Evolutionary conservation across 2,329 filamentous ascomycete genomes (phyloP).

Genomic region (Diaporthe sp.): DNA sequence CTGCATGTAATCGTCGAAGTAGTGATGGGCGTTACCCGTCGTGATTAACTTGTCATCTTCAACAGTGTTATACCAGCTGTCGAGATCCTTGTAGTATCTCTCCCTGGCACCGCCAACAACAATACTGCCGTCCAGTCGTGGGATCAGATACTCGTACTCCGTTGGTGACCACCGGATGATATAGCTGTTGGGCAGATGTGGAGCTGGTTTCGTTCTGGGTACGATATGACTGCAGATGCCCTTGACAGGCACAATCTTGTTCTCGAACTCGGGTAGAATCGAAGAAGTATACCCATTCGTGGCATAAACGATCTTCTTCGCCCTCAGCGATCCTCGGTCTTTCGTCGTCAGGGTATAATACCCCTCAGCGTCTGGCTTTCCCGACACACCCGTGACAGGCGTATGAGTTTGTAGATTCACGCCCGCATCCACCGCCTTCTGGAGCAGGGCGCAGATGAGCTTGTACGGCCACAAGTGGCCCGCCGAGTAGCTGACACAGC

Average conservation of each 20-base stretch:
- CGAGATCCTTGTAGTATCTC: slow-evolving; percentile 49
- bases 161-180: slow-evolving; percentile 43
- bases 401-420: slow-evolving; percentile 51
- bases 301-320: slow-evolving; percentile 49
- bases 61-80: slow-evolving; percentile 59
- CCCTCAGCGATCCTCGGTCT: slow-evolving; percentile 44
- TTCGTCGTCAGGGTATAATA: slow-evolving; percentile 42
- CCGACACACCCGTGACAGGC: slow-evolving; percentile 43
- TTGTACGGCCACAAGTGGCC: slow-evolving; percentile 53
- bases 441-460: slow-evolving; percentile 48
- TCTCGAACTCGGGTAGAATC: slow-evolving; percentile 50
- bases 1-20: slow-evolving; percentile 64
- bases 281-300: slow-evolving; percentile 53
- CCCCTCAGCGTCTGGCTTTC: slow-evolving; percentile 37
- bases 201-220: slow-evolving; percentile 25
- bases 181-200: slow-evolving; percentile 44
- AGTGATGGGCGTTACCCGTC: slow-evolving; percentile 50
- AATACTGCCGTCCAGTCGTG: slow-evolving; percentile 57
- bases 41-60: slow-evolving; percentile 58
- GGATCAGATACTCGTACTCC: slow-evolving; percentile 55
- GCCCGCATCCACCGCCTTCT: slow-evolving; percentile 42
- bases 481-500: slow-evolving; percentile 50
- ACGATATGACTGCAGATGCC: slow-evolving; percentile 49
- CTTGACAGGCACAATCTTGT: slow-evolving; percentile 50
- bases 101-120: slow-evolving; percentile 59